phyloP scores from a whole-genome alignment of 2,329 filamentous ascomycete species.

The Periconia macrospinosa region DNA sequence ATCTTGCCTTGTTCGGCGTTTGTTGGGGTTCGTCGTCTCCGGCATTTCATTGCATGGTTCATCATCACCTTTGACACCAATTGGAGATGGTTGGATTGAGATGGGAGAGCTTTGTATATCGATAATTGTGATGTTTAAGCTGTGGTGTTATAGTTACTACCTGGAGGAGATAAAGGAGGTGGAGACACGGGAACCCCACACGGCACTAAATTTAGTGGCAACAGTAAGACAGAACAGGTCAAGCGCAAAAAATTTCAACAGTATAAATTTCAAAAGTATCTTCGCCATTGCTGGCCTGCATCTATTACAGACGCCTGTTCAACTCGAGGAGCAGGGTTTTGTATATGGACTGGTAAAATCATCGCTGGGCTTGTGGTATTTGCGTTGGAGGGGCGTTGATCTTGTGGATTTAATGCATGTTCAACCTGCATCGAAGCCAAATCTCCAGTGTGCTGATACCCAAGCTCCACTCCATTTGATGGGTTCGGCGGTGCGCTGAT shows the following conservation, averaged over 20 bases:
- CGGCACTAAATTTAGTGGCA: background rate
- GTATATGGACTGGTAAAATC: background rate
- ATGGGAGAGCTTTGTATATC: background rate
- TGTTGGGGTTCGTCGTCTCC: slow-evolving; percentile 17
- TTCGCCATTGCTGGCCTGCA: slow-evolving; percentile 12
- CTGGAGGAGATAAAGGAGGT: background rate
- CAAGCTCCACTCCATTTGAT: background rate
- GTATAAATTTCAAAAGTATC: slow-evolving; percentile 14
- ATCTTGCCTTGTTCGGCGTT: slow-evolving; percentile 15
- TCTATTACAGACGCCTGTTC: background rate
- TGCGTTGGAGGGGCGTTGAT: background rate
- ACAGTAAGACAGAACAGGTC: background rate
- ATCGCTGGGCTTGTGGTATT: background rate
- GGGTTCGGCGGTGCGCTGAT: background rate
- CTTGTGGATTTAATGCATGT: background rate
- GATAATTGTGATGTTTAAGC: background rate
- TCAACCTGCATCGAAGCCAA: background rate
- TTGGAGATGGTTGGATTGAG: background rate
- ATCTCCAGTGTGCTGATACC: background rate
- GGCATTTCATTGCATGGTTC: slow-evolving; percentile 9
- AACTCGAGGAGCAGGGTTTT: background rate
- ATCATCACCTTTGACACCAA: background rate
- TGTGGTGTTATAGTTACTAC: background rate
- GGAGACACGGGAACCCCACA: background rate
- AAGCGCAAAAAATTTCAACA: background rate